phyloP scores from a whole-genome alignment of 805 yeast species.

The Wickerhamia fluorescens region DNA sequence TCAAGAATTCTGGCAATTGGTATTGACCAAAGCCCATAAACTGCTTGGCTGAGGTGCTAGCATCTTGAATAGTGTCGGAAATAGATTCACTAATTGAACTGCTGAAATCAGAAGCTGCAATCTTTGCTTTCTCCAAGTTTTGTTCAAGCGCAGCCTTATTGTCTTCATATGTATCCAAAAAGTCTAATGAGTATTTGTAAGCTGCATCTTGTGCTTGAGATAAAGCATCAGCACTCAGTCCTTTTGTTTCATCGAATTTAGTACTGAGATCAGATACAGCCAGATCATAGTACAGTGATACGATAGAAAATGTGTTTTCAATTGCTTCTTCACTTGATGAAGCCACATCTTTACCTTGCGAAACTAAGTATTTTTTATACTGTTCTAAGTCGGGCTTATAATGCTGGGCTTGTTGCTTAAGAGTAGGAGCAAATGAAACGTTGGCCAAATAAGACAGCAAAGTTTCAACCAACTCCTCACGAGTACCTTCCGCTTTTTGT shows the following conservation, averaged over 20 bases:
- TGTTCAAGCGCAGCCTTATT: conserved; percentile 6
- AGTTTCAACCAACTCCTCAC: conserved; percentile 16
- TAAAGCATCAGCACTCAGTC: conserved; percentile 11
- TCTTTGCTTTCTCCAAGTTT: conserved; percentile 7
- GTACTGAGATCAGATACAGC: conserved; percentile 10
- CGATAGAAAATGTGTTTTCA: conserved; percentile 10
- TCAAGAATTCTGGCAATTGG: too few relatives aligned
- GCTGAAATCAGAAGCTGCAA: too few relatives aligned
- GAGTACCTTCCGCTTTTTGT: conserved; percentile 14
- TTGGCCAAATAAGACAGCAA: conserved; percentile 9
- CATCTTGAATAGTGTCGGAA: too few relatives aligned
- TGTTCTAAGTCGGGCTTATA: conserved; percentile 13
- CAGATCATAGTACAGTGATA: conserved; percentile 12
- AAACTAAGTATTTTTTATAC: conserved; percentile 11
- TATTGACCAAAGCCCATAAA: too few relatives aligned
- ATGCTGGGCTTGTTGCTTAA: conserved; percentile 12
- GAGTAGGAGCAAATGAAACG: conserved; percentile 5
- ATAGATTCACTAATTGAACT: too few relatives aligned
- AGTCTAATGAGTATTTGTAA: conserved; percentile 11
- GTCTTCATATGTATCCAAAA: conserved; percentile 6
- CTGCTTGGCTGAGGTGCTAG: too few relatives aligned
- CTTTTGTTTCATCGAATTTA: conserved; percentile 6
- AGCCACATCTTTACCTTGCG: conserved; percentile 6
- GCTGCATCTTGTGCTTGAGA: conserved; percentile 12
- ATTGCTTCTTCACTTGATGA: conserved; percentile 12